Conservation (phyloP, 345 rosid species). For the Salix dunnii region DNA sequence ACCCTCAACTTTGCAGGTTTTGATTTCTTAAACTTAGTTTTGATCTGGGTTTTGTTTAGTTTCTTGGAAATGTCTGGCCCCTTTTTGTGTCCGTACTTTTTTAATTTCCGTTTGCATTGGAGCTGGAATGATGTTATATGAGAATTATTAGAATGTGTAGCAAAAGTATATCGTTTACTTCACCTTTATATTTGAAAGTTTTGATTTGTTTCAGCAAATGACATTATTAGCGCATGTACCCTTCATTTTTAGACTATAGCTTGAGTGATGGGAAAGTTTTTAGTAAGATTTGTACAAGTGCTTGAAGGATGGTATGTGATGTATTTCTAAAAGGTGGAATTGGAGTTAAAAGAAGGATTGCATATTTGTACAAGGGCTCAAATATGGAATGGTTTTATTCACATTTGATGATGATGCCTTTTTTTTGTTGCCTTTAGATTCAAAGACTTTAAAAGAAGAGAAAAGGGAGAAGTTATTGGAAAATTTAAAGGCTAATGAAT, state of each 20-base stretch:
- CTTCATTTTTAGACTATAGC: background rate
- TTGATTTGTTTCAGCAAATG: background rate
- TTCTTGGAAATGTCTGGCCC: background rate
- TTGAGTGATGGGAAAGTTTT: background rate
- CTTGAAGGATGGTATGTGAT: background rate
- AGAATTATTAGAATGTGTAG: background rate
- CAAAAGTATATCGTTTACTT: background rate
- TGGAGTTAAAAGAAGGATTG: background rate
- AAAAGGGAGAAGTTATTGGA: slow-evolving; percentile 86
- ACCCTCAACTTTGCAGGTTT: slow-evolving; percentile 77
- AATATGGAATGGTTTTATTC: background rate
- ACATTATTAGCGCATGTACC: background rate
- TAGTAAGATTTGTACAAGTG: background rate
- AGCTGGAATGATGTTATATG: background rate
- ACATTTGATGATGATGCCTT: background rate
- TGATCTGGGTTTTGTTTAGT: slow-evolving; percentile 1
- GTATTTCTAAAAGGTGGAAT: background rate
- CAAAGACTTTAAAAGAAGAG: slow-evolving; percentile 92
- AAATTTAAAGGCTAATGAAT: slow-evolving; percentile 59
- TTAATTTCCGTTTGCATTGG: background rate
- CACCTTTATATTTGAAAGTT: background rate
- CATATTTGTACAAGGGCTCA: background rate
- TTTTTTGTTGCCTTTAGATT: slow-evolving; percentile 42
- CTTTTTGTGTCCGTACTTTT: background rate
- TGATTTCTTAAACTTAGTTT: background rate